Percentiles rank a stretch among this genome's conserved stretches.
phyloP scores from a whole-genome alignment of 352 stramenopile genomes.

The Pythium vanterpoolii region DNA sequence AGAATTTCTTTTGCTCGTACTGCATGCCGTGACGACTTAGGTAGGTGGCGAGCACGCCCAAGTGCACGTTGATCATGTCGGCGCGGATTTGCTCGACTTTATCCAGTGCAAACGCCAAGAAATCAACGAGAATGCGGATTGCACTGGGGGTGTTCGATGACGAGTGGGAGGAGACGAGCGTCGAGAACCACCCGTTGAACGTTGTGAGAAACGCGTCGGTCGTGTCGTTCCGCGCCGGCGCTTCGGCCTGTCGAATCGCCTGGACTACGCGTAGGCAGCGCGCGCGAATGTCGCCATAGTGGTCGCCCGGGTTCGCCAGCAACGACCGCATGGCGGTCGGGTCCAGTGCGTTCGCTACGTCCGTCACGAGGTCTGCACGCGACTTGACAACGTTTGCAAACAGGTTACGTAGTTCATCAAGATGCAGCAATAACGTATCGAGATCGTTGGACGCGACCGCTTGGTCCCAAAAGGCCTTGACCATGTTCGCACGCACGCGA shows the following conservation, averaged over 20 bases:
- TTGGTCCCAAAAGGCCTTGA: slow-evolving; percentile 69
- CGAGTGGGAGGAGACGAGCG: slow-evolving; percentile 21
- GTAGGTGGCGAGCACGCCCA: slow-evolving; percentile 50
- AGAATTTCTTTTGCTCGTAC: slow-evolving; percentile 60
- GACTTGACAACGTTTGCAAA: slow-evolving; percentile 32
- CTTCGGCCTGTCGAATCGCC: slow-evolving; percentile 44
- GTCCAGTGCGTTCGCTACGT: slow-evolving; percentile 38
- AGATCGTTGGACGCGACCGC: slow-evolving; percentile 46
- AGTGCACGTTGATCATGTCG: slow-evolving; percentile 60
- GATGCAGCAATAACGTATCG: slow-evolving; percentile 36
- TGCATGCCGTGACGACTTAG: slow-evolving; percentile 53
- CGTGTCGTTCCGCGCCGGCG: slow-evolving; percentile 42
- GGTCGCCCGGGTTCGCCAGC: slow-evolving; percentile 30
- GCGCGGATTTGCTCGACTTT: slow-evolving; percentile 64
- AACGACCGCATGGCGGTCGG: slow-evolving; percentile 30
- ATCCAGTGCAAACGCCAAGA: slow-evolving; percentile 59
- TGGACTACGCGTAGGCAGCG: slow-evolving; percentile 45
- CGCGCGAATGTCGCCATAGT: slow-evolving; percentile 31
- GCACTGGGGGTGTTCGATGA: neutral
- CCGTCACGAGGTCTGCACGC: slow-evolving; percentile 29
- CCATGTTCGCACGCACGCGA: slow-evolving; percentile 49
- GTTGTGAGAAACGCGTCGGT: slow-evolving; percentile 35
- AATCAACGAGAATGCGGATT: slow-evolving; percentile 45
- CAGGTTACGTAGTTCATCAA: slow-evolving; percentile 45
- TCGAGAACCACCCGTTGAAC: slow-evolving; percentile 29